Conservation (phyloP, 2,329 filamentous ascomycete genomes). For the Diaporthe nobilis region DNA sequence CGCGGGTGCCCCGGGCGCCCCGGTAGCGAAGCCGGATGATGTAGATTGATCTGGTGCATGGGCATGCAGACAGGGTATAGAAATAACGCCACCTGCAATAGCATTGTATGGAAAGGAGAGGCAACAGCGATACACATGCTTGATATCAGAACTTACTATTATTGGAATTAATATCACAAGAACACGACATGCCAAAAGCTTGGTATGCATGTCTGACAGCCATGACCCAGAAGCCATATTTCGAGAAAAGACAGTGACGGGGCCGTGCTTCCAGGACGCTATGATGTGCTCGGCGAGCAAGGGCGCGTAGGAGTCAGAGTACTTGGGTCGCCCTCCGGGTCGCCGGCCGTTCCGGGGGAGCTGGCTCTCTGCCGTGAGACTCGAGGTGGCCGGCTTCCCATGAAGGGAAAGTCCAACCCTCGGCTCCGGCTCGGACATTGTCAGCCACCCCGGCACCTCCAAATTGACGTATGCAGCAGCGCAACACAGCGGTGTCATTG, state of each 20-base stretch:
- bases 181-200: background rate
- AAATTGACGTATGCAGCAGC: background rate
- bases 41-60: conserved; percentile 32
- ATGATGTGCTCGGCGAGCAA: background rate
- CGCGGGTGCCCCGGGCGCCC: background rate
- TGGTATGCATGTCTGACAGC: background rate
- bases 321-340: background rate
- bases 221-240: background rate
- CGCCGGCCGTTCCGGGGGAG: background rate
- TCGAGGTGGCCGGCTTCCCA: background rate
- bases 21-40: conserved; percentile 31
- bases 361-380: background rate
- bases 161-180: conserved; percentile 6
- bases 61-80: background rate
- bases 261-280: background rate
- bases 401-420: conserved; percentile 7
- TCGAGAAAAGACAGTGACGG: background rate
- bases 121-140: conserved; percentile 1
- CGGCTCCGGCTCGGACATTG: background rate
- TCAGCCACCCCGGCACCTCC: too few relatives aligned
- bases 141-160: background rate
- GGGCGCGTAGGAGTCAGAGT: background rate
- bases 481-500: background rate
- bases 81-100: background rate
- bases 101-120: background rate